Percentiles rank a stretch among this genome's conserved stretches.
These are phyloP conservation scores for Rhodomyrtus psidioides DNA, from an alignment of 441 rosid species.

Conservation along the genomic window DNA sequence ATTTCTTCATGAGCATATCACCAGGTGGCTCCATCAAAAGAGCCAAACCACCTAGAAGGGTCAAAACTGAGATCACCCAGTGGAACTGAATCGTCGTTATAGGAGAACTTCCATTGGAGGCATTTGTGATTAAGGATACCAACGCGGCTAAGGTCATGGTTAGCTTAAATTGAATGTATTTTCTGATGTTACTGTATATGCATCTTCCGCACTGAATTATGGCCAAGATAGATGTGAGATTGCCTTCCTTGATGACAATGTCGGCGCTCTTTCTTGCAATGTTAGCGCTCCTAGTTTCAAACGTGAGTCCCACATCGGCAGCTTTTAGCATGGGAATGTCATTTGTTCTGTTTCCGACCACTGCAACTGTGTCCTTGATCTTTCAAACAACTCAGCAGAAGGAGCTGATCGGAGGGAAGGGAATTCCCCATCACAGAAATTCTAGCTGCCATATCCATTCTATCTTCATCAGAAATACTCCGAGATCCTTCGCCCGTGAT, in stretches of 20 bases:
- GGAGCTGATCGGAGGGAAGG: constrained; percentile 1
- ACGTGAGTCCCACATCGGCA: constrained; percentile 21
- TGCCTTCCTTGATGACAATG: background rate
- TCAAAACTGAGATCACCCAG: background rate
- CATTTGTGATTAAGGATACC: background rate
- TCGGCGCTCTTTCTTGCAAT: constrained; percentile 1
- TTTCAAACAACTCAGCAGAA: background rate
- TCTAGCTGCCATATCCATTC: background rate
- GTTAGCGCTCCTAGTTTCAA: background rate
- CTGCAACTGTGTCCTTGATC: constrained; percentile 14
- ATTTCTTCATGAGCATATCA: background rate
- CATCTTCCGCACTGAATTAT: constrained; percentile 3
- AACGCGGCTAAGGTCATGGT: background rate
- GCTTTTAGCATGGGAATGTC: constrained; percentile 13
- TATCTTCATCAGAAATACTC: background rate
- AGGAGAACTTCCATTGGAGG: background rate
- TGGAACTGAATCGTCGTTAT: background rate
- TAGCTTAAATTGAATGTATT: background rate
- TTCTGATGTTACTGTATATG: background rate
- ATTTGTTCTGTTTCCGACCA: constrained; percentile 12
- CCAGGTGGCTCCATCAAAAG: no score
- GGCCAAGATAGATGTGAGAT: background rate
- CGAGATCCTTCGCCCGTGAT: constrained; percentile 1
- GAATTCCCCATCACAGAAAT: constrained; percentile 5
- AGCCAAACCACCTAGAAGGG: background rate